Conservation (phyloP, 2,329 filamentous ascomycete species). For the Aphanocladium album region DNA sequence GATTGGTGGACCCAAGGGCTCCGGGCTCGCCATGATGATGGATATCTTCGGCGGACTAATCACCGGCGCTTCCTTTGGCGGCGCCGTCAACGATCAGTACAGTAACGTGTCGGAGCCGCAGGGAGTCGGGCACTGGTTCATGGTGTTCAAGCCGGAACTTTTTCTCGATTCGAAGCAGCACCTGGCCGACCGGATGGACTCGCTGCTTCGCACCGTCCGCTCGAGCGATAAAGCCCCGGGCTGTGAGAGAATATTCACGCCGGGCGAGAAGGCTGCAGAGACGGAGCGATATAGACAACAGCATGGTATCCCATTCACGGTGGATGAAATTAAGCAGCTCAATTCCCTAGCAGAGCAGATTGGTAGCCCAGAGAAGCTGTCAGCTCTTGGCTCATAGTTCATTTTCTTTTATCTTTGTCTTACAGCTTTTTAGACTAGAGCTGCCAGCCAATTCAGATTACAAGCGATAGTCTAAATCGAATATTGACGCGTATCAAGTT, state of each 20-base stretch:
- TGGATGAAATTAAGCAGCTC: background rate
- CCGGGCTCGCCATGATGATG: constrained; percentile 70
- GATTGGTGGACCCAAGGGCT: constrained; percentile 73
- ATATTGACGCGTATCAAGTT: too few relatives aligned
- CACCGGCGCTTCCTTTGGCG: constrained; percentile 66
- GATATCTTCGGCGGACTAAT: constrained; percentile 71
- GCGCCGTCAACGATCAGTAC: constrained; percentile 53
- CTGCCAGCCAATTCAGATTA: too few relatives aligned
- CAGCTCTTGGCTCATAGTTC: too few relatives aligned
- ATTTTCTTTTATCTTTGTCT: too few relatives aligned
- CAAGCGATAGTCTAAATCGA: too few relatives aligned
- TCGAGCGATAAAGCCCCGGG: constrained; percentile 16
- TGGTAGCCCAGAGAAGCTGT: background rate
- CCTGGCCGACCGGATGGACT: constrained; percentile 38
- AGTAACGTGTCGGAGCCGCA: constrained; percentile 42
- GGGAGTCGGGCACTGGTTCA: constrained; percentile 52
- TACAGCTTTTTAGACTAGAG: too few relatives aligned
- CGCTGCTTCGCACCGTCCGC: constrained; percentile 15
- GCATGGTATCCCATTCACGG: background rate
- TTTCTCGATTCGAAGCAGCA: constrained; percentile 44
- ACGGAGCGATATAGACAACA: background rate
- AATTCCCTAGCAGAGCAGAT: background rate
- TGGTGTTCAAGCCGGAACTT: constrained; percentile 49
- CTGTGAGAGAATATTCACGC: constrained; percentile 14
- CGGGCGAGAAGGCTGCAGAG: background rate